A percentile compares a stretch with the other conserved stretches of the same genome.
Conservation (phyloP, 352 stramenopile genomes). For the Thalassiosira exigua region DNA sequence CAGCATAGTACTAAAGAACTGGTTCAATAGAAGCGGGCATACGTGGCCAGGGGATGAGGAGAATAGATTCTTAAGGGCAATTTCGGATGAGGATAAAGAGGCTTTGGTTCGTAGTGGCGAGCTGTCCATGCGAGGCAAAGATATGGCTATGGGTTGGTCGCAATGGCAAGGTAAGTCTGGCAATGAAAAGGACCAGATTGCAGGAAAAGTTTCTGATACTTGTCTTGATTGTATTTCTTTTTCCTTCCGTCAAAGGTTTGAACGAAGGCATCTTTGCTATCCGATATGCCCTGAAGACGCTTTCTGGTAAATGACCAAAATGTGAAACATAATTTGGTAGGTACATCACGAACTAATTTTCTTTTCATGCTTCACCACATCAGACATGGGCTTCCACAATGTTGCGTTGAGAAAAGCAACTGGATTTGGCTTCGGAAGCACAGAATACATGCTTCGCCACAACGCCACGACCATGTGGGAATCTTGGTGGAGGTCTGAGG, state of each 20-base stretch:
- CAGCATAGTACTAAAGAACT: slow-evolving; percentile 53
- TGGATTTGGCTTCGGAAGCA: slow-evolving; percentile 49
- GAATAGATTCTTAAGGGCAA: slow-evolving; percentile 34
- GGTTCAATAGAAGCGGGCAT: slow-evolving; percentile 35
- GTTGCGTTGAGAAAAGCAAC: slow-evolving; percentile 51
- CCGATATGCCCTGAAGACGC: slow-evolving; percentile 52
- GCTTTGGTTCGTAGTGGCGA: slow-evolving; percentile 48
- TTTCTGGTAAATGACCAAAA: too few species aligned
- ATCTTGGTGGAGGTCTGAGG: slow-evolving; percentile 57
- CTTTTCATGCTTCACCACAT: too few species aligned
- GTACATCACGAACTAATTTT: too few species aligned
- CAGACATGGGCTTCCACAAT: slow-evolving; percentile 57
- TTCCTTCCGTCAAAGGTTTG: slow-evolving; percentile 25
- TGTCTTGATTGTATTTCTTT: not conserved
- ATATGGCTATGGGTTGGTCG: slow-evolving; percentile 54
- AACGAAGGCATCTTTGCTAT: slow-evolving; percentile 59
- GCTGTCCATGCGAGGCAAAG: slow-evolving; percentile 27
- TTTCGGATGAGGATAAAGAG: slow-evolving; percentile 22
- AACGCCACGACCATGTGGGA: slow-evolving; percentile 72
- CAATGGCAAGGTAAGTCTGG: slow-evolving; percentile 9
- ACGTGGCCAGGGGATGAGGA: slow-evolving; percentile 48
- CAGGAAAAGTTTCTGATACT: too few species aligned
- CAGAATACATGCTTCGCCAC: slow-evolving; percentile 59
- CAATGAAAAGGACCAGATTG: too few species aligned
- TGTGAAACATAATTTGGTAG: too few species aligned